Percentiles rank a stretch among this genome's conserved stretches.
Conservation (phyloP, 495 filamentous ascomycete species). For the Neurospora sp. region DNA sequence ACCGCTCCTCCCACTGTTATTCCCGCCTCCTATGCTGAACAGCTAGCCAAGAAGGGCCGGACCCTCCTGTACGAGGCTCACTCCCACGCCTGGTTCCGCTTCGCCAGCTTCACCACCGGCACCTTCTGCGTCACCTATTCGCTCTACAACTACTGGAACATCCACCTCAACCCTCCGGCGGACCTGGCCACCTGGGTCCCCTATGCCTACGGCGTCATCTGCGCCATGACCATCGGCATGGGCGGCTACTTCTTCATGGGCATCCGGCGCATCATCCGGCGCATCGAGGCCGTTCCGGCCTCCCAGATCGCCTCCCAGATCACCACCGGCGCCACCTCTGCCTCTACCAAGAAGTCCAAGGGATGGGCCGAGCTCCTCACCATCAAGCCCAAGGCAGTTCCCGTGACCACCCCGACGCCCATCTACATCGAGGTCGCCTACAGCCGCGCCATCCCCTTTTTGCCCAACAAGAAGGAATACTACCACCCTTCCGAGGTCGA, state of each 20-base stretch:
- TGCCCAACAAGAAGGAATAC: slow-evolving; percentile 22
- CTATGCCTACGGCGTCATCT: slow-evolving; percentile 32
- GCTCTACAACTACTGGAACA: slow-evolving; percentile 41
- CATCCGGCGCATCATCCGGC: slow-evolving; percentile 28
- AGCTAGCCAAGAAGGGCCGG: slow-evolving; percentile 32
- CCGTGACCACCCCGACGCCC: slow-evolving; percentile 2
- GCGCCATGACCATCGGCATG: slow-evolving; percentile 32
- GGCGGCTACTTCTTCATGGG: slow-evolving; percentile 38
- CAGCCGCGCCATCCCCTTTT: slow-evolving; percentile 25
- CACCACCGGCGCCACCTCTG: neutral
- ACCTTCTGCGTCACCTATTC: slow-evolving; percentile 49
- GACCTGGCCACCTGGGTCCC: slow-evolving; percentile 34
- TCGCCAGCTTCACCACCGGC: slow-evolving; percentile 44
- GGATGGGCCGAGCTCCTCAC: neutral
- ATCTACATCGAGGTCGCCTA: slow-evolving; percentile 29
- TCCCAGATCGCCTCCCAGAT: neutral
- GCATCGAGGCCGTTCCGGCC: slow-evolving; percentile 29
- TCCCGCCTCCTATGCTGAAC: slow-evolving; percentile 28
- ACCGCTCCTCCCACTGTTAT: neutral
- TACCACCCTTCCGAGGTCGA: slow-evolving; percentile 26
- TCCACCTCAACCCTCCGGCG: slow-evolving; percentile 31
- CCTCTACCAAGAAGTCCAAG: neutral
- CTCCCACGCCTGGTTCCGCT: slow-evolving; percentile 48
- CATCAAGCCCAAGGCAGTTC: neutral
- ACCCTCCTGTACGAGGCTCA: slow-evolving; percentile 51